phyloP scores from a whole-genome alignment of 768 basidiomycete genomes.

The Tephrocybe sp. region DNA sequence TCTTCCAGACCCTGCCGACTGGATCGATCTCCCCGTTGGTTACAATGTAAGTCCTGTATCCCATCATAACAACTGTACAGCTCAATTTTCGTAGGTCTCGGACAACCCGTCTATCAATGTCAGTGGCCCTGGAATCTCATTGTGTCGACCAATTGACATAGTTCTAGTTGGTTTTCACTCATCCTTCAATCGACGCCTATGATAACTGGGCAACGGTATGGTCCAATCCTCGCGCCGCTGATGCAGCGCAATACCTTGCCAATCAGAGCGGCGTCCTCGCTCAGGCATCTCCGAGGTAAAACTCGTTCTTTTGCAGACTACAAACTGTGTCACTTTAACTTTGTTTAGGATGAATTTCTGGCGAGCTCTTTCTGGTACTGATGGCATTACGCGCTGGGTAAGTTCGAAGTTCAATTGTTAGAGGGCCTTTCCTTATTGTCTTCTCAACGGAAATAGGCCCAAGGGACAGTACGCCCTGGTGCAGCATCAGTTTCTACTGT shows the following conservation, averaged over 20 bases:
- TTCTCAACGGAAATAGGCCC: constrained; percentile 32
- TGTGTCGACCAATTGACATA: neutral
- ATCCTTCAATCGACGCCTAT: constrained; percentile 59
- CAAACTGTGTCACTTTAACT: neutral
- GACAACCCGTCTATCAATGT: constrained; percentile 68
- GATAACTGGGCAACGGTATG: constrained; percentile 66
- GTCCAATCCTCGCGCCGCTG: constrained; percentile 50
- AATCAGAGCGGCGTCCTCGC: constrained; percentile 55
- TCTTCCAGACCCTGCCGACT: constrained; percentile 46
- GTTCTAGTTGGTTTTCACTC: constrained; percentile 57
- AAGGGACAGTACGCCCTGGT: constrained; percentile 64
- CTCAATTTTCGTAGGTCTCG: constrained; percentile 30
- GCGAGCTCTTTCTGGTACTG: constrained; percentile 46
- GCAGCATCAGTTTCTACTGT: constrained; percentile 47
- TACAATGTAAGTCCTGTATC: constrained; percentile 31
- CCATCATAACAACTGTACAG: neutral
- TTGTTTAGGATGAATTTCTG: constrained; percentile 55
- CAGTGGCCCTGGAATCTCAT: constrained; percentile 13
- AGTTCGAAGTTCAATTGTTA: constrained; percentile 9
- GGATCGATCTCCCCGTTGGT: constrained; percentile 61
- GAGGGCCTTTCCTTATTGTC: neutral
- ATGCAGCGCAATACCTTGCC: constrained; percentile 51
- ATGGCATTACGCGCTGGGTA: constrained; percentile 47
- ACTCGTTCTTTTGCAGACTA: neutral
- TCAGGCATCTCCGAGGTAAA: constrained; percentile 50